Conservation (phyloP, 495 filamentous ascomycete species). For the Lentithecium fluviatile region DNA sequence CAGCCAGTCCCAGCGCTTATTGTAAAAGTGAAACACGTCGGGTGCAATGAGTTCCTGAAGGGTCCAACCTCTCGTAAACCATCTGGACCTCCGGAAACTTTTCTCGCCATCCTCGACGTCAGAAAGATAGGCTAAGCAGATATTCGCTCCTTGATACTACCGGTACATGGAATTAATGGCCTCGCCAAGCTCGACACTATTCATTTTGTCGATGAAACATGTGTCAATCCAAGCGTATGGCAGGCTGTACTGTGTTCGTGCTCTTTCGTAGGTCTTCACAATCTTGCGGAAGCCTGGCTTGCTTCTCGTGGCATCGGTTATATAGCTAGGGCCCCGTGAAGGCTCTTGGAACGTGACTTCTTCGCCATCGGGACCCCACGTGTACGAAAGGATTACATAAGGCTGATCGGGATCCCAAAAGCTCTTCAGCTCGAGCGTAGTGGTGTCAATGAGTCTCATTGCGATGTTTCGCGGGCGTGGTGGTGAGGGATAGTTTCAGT, state of each 20-base stretch:
- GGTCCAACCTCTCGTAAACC: slow-evolving; percentile 35
- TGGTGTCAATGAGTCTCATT: slow-evolving; percentile 7
- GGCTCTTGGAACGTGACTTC: slow-evolving; percentile 6
- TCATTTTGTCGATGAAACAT: slow-evolving; percentile 46
- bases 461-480: not conserved
- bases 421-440: not conserved
- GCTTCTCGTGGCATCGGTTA: not conserved
- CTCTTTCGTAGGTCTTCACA: slow-evolving; percentile 16
- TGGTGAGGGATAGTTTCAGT: not conserved
- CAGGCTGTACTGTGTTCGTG: slow-evolving; percentile 22
- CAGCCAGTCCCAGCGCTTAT: slow-evolving; percentile 12
- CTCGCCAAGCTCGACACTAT: slow-evolving; percentile 43
- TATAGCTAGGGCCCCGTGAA: not conserved
- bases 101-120: slow-evolving; percentile 20
- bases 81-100: slow-evolving; percentile 5
- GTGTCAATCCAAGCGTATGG: slow-evolving; percentile 48
- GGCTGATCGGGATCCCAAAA: not conserved
- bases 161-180: slow-evolving; percentile 50
- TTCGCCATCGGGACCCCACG: slow-evolving; percentile 6
- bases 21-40: slow-evolving; percentile 9
- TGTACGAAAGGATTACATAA: slow-evolving; percentile 19
- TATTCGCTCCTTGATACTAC: slow-evolving; percentile 15
- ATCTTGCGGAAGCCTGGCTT: slow-evolving; percentile 19
- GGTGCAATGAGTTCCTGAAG: too few species aligned
- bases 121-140: slow-evolving; percentile 29